Base-by-base conservation (phyloP, 331 rosid species). In the Rhamnella rubrinervis region DNA sequence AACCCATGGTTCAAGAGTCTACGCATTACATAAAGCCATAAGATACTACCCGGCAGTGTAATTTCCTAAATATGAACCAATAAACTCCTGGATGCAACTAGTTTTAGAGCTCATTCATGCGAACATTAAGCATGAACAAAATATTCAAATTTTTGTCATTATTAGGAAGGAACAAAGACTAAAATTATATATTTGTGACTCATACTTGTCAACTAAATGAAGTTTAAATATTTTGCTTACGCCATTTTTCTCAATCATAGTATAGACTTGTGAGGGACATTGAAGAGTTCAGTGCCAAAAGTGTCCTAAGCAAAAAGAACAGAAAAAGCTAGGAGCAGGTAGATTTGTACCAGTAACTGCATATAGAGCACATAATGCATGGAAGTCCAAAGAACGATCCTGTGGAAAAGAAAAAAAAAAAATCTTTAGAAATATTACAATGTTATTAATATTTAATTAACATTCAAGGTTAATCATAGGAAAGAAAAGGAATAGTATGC, bases 341-440 rank as follows among this genome's bases (percentile, higher is more conserved):
- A 56, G 74, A 73, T 58, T 17, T 44, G 65, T 90, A 93, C 98
- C 96, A 0, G 98, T 92, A 61, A 89, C 91, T 75, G 96, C 96
- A 40, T 92, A 92, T 26, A 92, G 86, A 51, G 98, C 98, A 73
- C 98, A 92, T 59, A 89, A 81, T 57, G 86, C 92, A n/a, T 70
- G 80, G 71, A 92, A 92, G 77, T 89, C 96, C 20, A 92, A 92
- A 63, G 96, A 89, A 46, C 96, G 91, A 82, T 92, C 98, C 98
- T 92, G 96, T 55, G 70, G 61, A 61, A 50, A 77, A 25, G 52
- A 19, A 75, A 72, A 77, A 25, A 56, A 19, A 75, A 72, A 37
- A 66, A 58, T 58, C n/a, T 7, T 18, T 38, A 49, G 23, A 25
- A 26, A 23, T 63, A 51, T 41, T 60, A 59, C 66, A 59, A 47